Percentiles rank a stretch among this genome's conserved stretches.
phyloP scores from a whole-genome alignment of 2,329 filamentous ascomycete genomes.

The Rutstroemia sp. region DNA sequence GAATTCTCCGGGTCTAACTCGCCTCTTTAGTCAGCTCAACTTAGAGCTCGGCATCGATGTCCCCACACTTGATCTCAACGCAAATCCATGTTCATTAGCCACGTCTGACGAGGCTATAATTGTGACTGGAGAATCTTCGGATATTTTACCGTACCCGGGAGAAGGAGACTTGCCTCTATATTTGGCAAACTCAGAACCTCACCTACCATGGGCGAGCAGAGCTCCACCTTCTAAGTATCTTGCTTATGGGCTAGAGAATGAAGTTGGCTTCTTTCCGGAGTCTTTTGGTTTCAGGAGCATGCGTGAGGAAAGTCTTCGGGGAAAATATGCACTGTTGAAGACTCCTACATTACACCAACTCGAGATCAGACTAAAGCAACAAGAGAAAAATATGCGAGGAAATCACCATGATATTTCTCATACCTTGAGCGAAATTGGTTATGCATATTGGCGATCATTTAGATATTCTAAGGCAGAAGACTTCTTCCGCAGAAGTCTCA shows the following conservation, averaged over 20 bases:
- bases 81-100: not conserved
- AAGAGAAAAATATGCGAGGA: not conserved
- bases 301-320: too few species aligned
- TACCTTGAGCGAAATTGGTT: not conserved
- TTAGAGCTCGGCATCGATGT: not conserved
- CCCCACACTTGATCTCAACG: not conserved
- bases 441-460: not conserved
- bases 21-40: not conserved
- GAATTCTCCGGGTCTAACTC: not conserved
- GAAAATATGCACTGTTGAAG: too few species aligned
- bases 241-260: not conserved
- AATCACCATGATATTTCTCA: not conserved
- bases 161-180: too few species aligned
- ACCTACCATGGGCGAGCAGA: not conserved
- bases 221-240: not conserved
- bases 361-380: not conserved
- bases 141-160: too few species aligned
- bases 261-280: not conserved
- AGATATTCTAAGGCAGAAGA: not conserved
- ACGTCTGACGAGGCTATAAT: rapidly evolving
- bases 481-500: not conserved
- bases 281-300: not conserved
- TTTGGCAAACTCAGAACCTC: not conserved
- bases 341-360: not conserved
- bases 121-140: not conserved